Conservation (phyloP, 441 rosid genomes). For the Gossypium davidsonii region DNA sequence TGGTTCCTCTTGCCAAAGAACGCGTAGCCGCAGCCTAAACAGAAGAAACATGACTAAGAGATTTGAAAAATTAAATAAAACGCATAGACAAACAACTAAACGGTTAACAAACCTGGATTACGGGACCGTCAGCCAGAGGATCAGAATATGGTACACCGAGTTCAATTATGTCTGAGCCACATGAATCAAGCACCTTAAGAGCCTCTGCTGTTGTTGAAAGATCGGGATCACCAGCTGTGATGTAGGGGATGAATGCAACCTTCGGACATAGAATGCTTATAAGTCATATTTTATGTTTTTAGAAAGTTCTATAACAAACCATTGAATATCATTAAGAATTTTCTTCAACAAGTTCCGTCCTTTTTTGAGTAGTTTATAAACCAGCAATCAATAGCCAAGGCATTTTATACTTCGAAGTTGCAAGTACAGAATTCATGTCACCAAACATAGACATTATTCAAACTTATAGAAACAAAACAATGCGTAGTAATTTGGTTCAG, state of each 20-base stretch:
- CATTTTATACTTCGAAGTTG: neutral
- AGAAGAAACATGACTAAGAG: constrained; percentile 14
- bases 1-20: constrained; percentile 78
- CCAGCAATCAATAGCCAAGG: neutral
- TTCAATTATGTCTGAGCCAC: constrained; percentile 93
- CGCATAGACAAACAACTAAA: neutral
- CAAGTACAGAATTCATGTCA: neutral
- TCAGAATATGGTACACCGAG: constrained; percentile 94
- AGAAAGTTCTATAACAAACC: neutral
- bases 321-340: neutral
- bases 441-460: neutral
- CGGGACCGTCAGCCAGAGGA: constrained; percentile 95
- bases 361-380: neutral
- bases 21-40: constrained; percentile 90
- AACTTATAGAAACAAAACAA: neutral
- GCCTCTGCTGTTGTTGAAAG: constrained; percentile 88
- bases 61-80: neutral
- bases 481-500: neutral
- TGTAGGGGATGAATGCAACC: constrained; percentile 91
- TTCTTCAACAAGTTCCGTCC: neutral
- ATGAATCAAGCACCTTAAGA: constrained; percentile 72
- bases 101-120: constrained; percentile 60
- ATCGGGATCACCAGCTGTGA: constrained; percentile 95
- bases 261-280: constrained; percentile 26
- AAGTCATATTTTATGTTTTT: neutral